Evolutionary conservation across 371 early-diverging fungal genomes (phyloP), one percentile per base, ranked within the genome.

Genomic region (Saksenaea oblongispora): DNA sequence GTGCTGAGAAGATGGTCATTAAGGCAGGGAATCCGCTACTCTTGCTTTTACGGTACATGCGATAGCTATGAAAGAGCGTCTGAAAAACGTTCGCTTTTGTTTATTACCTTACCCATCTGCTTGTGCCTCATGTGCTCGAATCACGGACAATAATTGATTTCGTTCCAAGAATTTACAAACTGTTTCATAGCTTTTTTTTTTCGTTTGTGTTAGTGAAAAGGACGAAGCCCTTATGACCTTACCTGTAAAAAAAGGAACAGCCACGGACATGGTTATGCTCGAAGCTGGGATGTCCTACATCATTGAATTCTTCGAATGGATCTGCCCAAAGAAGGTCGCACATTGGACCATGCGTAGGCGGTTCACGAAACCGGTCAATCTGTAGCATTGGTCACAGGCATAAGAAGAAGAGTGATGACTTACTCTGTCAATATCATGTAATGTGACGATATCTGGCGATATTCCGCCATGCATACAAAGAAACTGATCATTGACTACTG

Each of bases 401-500:
- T 74, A 13, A 95, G 95, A 18, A 90, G 91, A 35, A 97, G 82
- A 17, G 97, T 96, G 55, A 98, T 26, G 17, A 62, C 78, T 62
- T 79, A 90, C 93, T 10, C 72, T 76, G 34, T 89, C 83, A 61
- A 97, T 79, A 66, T 98, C 95, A 63, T 95, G 89, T 34, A 94
- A 74, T 55, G 95, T 89, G 58, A 84, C 84, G 64, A 97, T 69
- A 70, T 98, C 94, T 2, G 99, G 99, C 0, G 98, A 98, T 44
- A 99, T 83, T 27, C 99, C 99, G 60, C 99, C 99, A 72, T 99
- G 99, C 69, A 99, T 92, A 74, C 99, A 99, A 31, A 99, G 78
- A 67, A 98, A 95, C 66, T 97, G 97, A 73, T 94, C 90, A 84
- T 98, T 98, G 82, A 99, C 92, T 28, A 99, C 78, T 13, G 98